A percentile compares a stretch with the other conserved stretches of the same genome.
Conservation (phyloP, 495 filamentous ascomycete species). For the Filosporella fistucella region DNA sequence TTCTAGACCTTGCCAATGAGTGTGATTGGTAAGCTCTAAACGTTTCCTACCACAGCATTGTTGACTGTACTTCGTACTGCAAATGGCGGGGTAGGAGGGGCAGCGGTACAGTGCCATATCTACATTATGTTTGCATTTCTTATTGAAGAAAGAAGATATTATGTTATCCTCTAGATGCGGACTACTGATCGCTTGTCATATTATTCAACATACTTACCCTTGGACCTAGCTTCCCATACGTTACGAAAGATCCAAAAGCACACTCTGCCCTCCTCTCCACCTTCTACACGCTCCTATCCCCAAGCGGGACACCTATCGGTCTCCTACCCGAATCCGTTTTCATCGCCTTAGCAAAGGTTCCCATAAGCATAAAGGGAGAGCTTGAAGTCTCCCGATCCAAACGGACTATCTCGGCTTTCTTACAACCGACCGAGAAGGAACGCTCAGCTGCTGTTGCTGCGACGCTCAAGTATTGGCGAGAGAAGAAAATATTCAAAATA, state of each 20-base stretch:
- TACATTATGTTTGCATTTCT: too few species aligned
- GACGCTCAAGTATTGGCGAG: conserved; percentile 60
- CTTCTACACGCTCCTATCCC: conserved; percentile 37
- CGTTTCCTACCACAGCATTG: too few species aligned
- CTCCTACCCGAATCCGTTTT: conserved; percentile 57
- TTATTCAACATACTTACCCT: too few species aligned
- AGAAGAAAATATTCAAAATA: conserved; percentile 60
- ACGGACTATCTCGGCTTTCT: conserved; percentile 46
- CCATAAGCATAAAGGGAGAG: conserved; percentile 40
- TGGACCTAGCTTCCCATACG: conserved; percentile 70
- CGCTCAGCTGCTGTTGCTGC: conserved; percentile 55
- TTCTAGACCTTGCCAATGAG: too few species aligned
- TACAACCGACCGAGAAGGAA: conserved; percentile 42
- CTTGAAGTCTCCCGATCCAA: conserved; percentile 47
- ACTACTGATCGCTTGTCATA: too few species aligned
- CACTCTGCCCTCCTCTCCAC: conserved; percentile 45
- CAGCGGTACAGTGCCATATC: too few species aligned
- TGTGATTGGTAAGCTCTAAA: too few species aligned
- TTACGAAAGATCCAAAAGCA: conserved; percentile 45
- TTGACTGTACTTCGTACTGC: too few species aligned
- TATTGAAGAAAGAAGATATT: too few species aligned
- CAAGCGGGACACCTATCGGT: conserved; percentile 51
- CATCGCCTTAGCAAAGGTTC: conserved; percentile 42
- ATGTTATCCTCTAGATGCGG: too few species aligned
- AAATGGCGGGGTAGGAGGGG: too few species aligned